Evolutionary conservation across 495 filamentous ascomycete species (phyloP).

Genomic region (Penicillium taxi): DNA sequence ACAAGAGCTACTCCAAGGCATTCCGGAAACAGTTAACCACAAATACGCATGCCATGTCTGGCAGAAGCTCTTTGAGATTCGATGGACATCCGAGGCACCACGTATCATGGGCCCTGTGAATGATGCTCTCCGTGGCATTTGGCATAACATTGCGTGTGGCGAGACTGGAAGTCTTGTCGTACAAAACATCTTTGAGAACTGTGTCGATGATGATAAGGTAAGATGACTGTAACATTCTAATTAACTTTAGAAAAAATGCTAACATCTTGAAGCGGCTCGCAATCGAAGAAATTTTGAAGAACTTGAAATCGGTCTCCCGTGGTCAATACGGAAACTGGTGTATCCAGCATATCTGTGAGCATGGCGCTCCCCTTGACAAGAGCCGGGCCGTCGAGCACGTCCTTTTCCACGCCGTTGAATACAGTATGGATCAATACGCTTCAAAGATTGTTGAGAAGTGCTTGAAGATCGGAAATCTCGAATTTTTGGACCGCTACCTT

Average conservation of each 20-base stretch:
- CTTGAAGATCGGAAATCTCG: slow-evolving; percentile 86
- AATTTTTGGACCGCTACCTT: slow-evolving; percentile 90
- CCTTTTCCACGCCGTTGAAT: slow-evolving; percentile 83
- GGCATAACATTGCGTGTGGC: slow-evolving; percentile 94
- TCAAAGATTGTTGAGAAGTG: slow-evolving; percentile 99
- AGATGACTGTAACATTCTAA: slow-evolving; percentile 5
- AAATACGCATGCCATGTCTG: slow-evolving; percentile 98
- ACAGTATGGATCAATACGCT: slow-evolving; percentile 98
- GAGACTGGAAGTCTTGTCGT: slow-evolving; percentile 97
- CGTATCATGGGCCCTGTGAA: slow-evolving; percentile 99
- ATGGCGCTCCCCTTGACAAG: slow-evolving; percentile 84
- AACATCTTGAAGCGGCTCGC: slow-evolving; percentile 67
- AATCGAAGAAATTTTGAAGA: slow-evolving; percentile 89
- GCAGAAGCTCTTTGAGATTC: slow-evolving; percentile 99
- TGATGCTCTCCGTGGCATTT: slow-evolving; percentile 90
- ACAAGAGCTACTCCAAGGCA: slow-evolving; percentile 86
- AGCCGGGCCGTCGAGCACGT: slow-evolving; percentile 92
- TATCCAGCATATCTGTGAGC: slow-evolving; percentile 98
- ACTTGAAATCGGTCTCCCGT: slow-evolving; percentile 90
- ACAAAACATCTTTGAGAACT: slow-evolving; percentile 99
- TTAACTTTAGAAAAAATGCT: slow-evolving; percentile 18
- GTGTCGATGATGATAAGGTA: slow-evolving; percentile 97
- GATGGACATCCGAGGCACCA: slow-evolving; percentile 89
- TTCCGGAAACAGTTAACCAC: slow-evolving; percentile 96
- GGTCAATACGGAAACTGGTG: slow-evolving; percentile 99